Evolutionary conservation across 441 rosid species (phyloP), one percentile per base, ranked within the genome.

Genomic region (Mallotus repandus): DNA sequence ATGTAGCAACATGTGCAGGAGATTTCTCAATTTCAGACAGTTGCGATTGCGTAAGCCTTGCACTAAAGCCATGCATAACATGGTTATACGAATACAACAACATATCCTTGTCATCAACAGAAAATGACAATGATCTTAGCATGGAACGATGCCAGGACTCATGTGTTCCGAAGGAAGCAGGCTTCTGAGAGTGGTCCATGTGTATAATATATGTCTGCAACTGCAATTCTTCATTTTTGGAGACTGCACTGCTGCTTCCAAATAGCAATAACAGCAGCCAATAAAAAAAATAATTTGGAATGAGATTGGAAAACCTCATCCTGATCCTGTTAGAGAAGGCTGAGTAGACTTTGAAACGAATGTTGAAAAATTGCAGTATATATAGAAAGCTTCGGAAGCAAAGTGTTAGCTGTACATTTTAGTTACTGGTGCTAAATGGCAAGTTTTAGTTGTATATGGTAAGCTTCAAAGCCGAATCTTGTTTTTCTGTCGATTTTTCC

Each of bases 11-110:
- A 78, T 85, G 90, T 22, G 79, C 80, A n/a, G 87, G 78, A 68
- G 89, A 82, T 63, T 69, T 71, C 64, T 81, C 80, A 13, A 85
- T 82, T 50, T 83, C 75, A 4, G 81, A 63, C 0, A 84, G 75
- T 67, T 82, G 87, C 19, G 79, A 76, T 0, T 35, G 71, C 10
- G 87, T 80, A 18, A 91, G 74, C 25, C 75, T 73, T 9, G 95
- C 96, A 52, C 89, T 87, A 76, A 93, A 91, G 46, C 96, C 96
- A 49, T 91, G 87, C 84, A 93, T 85, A 71, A 87, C 97, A 32
- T 89, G 83, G 79, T 84, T 87, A 73, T 89, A 91, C 0, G 87
- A 80, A 52, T 86, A 87, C 35, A 87, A 52, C 4, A 84, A 18
- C 59, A 29, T 45, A 43, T 79, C 71, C 11, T 76, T 5, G 3